A percentile compares a stretch with the other conserved stretches of the same genome.
phyloP scores from a whole-genome alignment of 1,284 basidiomycete genomes.

The Schizophyllum commune region DNA sequence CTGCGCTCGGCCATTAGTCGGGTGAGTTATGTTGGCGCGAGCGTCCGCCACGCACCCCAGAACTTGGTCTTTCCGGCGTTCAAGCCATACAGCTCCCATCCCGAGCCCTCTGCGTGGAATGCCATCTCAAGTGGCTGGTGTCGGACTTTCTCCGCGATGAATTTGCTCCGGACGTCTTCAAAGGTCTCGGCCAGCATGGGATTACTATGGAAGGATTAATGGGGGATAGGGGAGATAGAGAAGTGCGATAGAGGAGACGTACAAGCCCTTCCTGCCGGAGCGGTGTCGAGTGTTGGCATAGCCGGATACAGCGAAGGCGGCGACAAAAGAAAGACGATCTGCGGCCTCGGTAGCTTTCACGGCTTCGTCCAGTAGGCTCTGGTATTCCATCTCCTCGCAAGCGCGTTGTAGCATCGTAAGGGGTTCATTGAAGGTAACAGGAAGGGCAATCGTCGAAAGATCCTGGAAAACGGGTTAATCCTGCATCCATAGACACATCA shows the following conservation, averaged over 20 bases:
- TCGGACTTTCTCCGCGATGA: constrained; percentile 83
- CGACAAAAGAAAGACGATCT: constrained; percentile 69
- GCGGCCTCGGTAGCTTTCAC: constrained; percentile 53
- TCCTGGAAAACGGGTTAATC: constrained; percentile 41
- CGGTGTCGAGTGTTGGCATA: constrained; percentile 79
- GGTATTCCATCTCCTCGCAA: constrained; percentile 83
- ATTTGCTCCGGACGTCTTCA: constrained; percentile 72
- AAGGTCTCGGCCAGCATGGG: constrained; percentile 88
- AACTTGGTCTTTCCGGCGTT: constrained; percentile 81
- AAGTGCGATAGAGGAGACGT: constrained; percentile 25
- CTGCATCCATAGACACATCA: constrained; percentile 1
- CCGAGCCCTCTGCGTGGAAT: constrained; percentile 72
- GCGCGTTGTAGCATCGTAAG: constrained; percentile 73
- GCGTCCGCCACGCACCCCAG: constrained; percentile 54
- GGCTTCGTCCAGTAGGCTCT: constrained; percentile 62
- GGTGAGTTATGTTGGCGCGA: constrained; percentile 5
- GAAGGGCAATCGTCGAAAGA: constrained; percentile 77
- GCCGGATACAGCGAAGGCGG: constrained; percentile 78
- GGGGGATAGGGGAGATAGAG: constrained; percentile 1
- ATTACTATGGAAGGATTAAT: constrained; percentile 42
- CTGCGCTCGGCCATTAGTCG: constrained; percentile 28
- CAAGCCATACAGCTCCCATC: constrained; percentile 69
- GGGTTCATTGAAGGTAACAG: constrained; percentile 87
- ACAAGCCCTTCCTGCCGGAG: constrained; percentile 84
- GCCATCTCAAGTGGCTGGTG: constrained; percentile 83